Evolutionary conservation across 1,139 yeast genomes (phyloP).

Genomic region (Lodderomyces beijingensis): DNA sequence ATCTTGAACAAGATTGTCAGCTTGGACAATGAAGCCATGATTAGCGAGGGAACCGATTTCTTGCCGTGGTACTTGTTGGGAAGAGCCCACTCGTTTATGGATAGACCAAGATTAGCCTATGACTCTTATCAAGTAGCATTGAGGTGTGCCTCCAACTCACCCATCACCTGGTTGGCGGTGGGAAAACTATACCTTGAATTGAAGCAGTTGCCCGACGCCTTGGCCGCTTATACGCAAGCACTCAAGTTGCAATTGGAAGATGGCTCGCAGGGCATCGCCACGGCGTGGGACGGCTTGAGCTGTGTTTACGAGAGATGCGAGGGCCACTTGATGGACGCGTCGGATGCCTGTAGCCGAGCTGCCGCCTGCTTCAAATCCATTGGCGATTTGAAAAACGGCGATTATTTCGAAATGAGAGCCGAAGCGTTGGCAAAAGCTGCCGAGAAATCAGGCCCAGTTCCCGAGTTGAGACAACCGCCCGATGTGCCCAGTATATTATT

Average conservation of each 20-base stretch:
- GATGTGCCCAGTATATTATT: constrained; percentile 45
- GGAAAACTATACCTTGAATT: constrained; percentile 57
- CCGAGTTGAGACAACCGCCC: constrained; percentile 45
- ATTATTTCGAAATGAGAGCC: constrained; percentile 41
- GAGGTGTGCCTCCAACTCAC: constrained; percentile 49
- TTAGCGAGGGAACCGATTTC: constrained; percentile 31
- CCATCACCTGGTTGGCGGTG: constrained; percentile 63
- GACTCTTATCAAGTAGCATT: constrained; percentile 56
- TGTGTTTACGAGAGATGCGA: constrained; percentile 65
- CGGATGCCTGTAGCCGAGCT: constrained; percentile 54
- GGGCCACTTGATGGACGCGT: constrained; percentile 55
- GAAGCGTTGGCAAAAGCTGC: constrained; percentile 37
- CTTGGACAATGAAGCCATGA: constrained; percentile 21
- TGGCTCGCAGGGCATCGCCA: constrained; percentile 47
- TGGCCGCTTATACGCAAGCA: constrained; percentile 67
- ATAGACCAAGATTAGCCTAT: constrained; percentile 50
- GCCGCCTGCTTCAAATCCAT: constrained; percentile 46
- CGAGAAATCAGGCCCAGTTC: constrained; percentile 40
- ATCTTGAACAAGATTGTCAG: constrained; percentile 34
- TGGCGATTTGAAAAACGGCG: constrained; percentile 41
- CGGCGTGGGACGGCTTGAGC: constrained; percentile 63
- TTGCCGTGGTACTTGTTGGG: constrained; percentile 59
- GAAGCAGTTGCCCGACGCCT: constrained; percentile 59
- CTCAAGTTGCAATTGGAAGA: constrained; percentile 49
- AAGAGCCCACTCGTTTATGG: constrained; percentile 44